These are phyloP conservation scores for Lactifluus hygrophoroides DNA, from an alignment of 768 basidiomycete species.

Conservation along the genomic window DNA sequence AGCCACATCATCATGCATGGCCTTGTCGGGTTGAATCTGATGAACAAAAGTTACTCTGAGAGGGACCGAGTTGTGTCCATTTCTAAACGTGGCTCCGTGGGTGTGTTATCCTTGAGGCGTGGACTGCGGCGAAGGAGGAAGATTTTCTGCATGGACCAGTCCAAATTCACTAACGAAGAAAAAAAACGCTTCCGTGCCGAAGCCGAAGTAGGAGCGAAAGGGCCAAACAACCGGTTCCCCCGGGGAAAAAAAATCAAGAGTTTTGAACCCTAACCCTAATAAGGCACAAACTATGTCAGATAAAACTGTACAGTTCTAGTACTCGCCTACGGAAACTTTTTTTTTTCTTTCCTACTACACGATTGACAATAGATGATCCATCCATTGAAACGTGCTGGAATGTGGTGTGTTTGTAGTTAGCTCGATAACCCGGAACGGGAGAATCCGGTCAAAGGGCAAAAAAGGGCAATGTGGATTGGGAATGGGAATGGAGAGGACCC, in stretches of 20 bases:
- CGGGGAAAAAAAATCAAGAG: background rate
- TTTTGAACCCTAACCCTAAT: conserved; percentile 12
- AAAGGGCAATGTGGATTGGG: background rate
- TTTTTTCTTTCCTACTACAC: background rate
- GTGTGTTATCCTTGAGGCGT: background rate
- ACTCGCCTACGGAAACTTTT: background rate
- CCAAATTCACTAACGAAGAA: background rate
- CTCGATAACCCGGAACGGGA: background rate
- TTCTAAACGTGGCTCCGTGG: background rate
- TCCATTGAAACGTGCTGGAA: background rate
- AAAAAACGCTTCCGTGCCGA: conserved; percentile 16
- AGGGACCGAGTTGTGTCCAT: background rate
- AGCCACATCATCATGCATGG: conserved; percentile 1
- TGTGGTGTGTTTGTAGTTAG: background rate
- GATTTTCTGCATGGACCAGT: background rate
- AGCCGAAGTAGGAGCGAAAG: background rate
- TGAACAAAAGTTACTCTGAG: background rate
- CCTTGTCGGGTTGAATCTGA: background rate
- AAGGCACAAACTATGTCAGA: conserved; percentile 11
- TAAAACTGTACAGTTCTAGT: conserved; percentile 13
- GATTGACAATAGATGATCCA: background rate
- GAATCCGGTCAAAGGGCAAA: conserved; percentile 1
- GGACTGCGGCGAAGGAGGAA: background rate
- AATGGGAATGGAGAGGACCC: conserved; percentile 15
- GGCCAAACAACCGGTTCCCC: conserved; percentile 2